Conservation (phyloP, 2,329 filamentous ascomycete genomes). For the Cytospora chrysosperma region DNA sequence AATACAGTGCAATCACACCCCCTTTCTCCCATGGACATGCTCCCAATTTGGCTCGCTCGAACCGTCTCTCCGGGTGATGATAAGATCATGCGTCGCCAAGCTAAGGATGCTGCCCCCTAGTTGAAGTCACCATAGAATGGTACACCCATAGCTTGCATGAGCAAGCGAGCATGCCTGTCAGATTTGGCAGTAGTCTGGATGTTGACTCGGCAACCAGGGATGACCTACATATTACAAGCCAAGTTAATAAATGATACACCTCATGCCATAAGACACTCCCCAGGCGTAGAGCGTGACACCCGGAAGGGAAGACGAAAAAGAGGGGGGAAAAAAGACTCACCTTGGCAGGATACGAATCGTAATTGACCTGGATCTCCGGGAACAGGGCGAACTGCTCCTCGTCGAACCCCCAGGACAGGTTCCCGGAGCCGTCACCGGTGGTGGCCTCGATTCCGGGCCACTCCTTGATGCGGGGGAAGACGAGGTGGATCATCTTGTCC, state of each 20-base stretch:
- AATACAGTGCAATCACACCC: conserved; percentile 13
- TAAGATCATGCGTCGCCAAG: background rate
- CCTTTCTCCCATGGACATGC: background rate
- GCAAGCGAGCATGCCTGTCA: conserved; percentile 78
- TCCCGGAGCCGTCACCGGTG: conserved; percentile 85
- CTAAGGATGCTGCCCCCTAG: conserved; percentile 34
- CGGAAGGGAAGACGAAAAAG: background rate
- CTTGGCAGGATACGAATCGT: conserved; percentile 55
- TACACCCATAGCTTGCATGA: conserved; percentile 70
- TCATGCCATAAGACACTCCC: conserved; percentile 25
- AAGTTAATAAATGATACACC: conserved; percentile 40
- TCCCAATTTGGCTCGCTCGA: background rate
- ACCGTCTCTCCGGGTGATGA: too few species aligned
- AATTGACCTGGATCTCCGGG: conserved; percentile 93
- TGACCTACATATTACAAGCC: conserved; percentile 51
- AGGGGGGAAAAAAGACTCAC: background rate
- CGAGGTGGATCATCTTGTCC: conserved; percentile 84
- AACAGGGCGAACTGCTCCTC: conserved; percentile 77
- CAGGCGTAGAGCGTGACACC: background rate
- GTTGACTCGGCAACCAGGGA: conserved; percentile 80
- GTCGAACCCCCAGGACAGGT: conserved; percentile 78
- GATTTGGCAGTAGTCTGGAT: conserved; percentile 82
- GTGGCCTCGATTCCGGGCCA: conserved; percentile 68
- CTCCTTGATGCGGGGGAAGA: conserved; percentile 94
- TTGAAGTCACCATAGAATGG: conserved; percentile 73